Conservation (phyloP, 805 yeast genomes). For the Wickerhamomyces silvicola region DNA sequence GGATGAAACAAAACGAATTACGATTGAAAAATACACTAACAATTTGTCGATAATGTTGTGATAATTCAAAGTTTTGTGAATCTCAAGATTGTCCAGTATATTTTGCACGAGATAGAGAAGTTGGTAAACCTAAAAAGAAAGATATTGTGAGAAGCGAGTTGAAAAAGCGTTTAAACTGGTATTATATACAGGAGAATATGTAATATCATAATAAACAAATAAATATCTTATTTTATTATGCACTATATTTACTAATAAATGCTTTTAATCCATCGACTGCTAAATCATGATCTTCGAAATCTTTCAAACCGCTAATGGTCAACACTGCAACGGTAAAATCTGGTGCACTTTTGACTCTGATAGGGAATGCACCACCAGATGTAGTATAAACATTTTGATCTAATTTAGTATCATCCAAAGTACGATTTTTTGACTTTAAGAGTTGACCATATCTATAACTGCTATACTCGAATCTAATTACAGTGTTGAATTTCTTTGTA, state of each 20-base stretch:
- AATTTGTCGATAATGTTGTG: conserved; percentile 33
- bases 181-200: neutral
- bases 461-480: conserved; percentile 40
- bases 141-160: conserved; percentile 7
- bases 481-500: conserved; percentile 41
- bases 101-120: conserved; percentile 43
- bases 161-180: conserved; percentile 7
- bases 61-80: conserved; percentile 37
- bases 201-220: neutral
- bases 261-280: conserved; percentile 37
- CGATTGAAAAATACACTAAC: conserved; percentile 23
- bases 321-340: conserved; percentile 39
- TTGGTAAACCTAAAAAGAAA: conserved; percentile 21
- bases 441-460: conserved; percentile 42
- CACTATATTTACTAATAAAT: conserved; percentile 15
- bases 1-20: conserved; percentile 21
- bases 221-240: neutral
- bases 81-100: conserved; percentile 64
- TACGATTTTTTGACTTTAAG: conserved; percentile 28
- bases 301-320: conserved; percentile 51
- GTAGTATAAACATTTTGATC: conserved; percentile 39
- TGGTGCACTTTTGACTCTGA: conserved; percentile 25
- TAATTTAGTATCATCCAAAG: conserved; percentile 34
- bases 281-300: conserved; percentile 46
- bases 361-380: conserved; percentile 55